These are phyloP conservation scores for Fagopyrum homotropicum DNA, from an alignment of 148 eudicot genomes.

Conservation along the genomic window DNA sequence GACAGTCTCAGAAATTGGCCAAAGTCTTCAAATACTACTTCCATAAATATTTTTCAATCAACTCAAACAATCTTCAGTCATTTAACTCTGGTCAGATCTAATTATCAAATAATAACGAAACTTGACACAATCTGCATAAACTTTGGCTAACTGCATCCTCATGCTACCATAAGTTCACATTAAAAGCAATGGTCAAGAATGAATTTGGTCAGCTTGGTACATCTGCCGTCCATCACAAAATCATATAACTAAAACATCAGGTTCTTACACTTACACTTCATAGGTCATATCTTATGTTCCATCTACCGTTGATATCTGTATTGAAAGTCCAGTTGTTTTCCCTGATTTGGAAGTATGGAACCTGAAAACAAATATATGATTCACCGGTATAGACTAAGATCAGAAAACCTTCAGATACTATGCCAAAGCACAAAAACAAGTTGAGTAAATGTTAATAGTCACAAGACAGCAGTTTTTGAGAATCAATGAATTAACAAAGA, in stretches of 20 bases:
- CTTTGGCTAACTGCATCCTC: not conserved
- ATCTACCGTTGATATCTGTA: slow-evolving; percentile 38
- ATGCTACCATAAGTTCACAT: slow-evolving; percentile 7
- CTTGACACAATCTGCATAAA: not conserved
- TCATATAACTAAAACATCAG: slow-evolving; percentile 1
- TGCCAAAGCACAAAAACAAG: not conserved
- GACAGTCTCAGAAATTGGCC: not conserved
- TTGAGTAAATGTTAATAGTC: not conserved
- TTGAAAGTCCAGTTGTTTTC: slow-evolving; percentile 69
- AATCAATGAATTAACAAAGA: not conserved
- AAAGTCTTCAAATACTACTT: not conserved
- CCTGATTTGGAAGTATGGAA: slow-evolving; percentile 52
- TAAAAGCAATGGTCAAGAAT: not conserved
- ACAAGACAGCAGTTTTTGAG: not conserved
- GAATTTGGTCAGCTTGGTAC: slow-evolving; percentile 9
- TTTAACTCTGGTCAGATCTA: not conserved
- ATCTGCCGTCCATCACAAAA: slow-evolving; percentile 11
- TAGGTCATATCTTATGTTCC: slow-evolving; percentile 57
- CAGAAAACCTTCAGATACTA: not conserved
- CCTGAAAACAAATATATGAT: slow-evolving; percentile 22
- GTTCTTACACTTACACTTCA: slow-evolving; percentile 17
- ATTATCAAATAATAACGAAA: not conserved
- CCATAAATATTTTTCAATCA: not conserved
- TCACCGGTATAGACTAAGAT: not conserved
- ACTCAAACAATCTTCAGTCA: not conserved